Conservation (phyloP, 331 rosid species). For the Ulmus americana region DNA sequence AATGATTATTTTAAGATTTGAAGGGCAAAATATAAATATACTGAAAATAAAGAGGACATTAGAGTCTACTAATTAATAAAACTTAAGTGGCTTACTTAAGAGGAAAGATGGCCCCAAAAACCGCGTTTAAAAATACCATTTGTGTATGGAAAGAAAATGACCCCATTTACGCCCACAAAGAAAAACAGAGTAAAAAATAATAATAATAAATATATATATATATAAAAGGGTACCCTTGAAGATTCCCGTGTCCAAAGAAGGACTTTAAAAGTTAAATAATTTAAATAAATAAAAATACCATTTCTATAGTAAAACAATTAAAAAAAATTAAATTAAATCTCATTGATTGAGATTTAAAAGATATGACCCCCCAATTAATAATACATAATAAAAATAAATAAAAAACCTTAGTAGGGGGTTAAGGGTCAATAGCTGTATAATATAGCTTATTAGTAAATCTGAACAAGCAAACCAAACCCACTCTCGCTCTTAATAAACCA, state of each 20-base stretch:
- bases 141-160: slow-evolving; percentile 36
- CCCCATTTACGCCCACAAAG: slow-evolving; percentile 2
- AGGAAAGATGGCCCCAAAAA: slow-evolving; percentile 19
- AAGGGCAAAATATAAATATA: no score
- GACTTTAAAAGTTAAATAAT: slow-evolving; percentile 11
- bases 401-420: slow-evolving; percentile 35
- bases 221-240: slow-evolving; percentile 30
- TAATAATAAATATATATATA: not conserved
- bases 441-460: slow-evolving; percentile 26
- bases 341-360: slow-evolving; percentile 39
- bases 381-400: slow-evolving; percentile 24
- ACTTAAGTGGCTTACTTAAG: not conserved
- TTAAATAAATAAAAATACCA: slow-evolving; percentile 3
- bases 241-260: slow-evolving; percentile 36
- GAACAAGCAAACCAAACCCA: slow-evolving; percentile 15
- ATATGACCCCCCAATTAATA: slow-evolving; percentile 48
- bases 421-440: slow-evolving; percentile 48
- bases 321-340: slow-evolving; percentile 28
- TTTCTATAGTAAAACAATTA: not conserved
- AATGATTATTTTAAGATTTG: no score
- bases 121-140: slow-evolving; percentile 15
- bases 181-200: not conserved
- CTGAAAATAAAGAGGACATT: not conserved
- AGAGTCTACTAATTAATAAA: not conserved
- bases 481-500: slow-evolving; percentile 5